phyloP scores from a whole-genome alignment of 2,329 filamentous ascomycete genomes.

The Truncatella angustata region DNA sequence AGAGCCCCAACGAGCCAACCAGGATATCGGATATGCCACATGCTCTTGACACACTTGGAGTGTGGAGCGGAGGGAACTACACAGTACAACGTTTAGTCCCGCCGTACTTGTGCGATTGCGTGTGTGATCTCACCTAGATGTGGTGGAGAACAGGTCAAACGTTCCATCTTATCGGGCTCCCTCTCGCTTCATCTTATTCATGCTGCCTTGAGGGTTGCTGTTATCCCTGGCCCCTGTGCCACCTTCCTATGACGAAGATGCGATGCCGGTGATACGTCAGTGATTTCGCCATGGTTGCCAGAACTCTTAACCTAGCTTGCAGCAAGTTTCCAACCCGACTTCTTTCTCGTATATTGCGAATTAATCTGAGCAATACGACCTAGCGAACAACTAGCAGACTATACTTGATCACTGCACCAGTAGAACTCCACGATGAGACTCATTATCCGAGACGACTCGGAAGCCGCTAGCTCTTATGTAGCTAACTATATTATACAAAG shows the following conservation, averaged over 20 bases:
- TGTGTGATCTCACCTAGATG: constrained; percentile 15
- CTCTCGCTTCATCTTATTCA: neutral
- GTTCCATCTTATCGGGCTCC: constrained; percentile 27
- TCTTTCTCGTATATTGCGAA: neutral
- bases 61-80: neutral
- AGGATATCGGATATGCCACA: neutral
- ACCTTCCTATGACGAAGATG: neutral
- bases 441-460: constrained; percentile 74
- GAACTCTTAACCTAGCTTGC: constrained; percentile 1
- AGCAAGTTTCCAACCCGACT: neutral
- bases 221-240: neutral
- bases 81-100: no score
- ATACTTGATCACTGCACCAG: constrained; percentile 16
- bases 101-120: no score
- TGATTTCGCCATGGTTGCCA: neutral
- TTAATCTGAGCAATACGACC: neutral
- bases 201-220: neutral
- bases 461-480: constrained; percentile 70
- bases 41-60: neutral
- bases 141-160: constrained; percentile 26
- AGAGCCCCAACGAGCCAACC: constrained; percentile 7
- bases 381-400: constrained; percentile 10
- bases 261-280: constrained; percentile 8
- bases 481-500: constrained; percentile 81
- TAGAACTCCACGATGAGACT: constrained; percentile 62